Conservation (phyloP, 1,284 basidiomycete species). For the Cryptococcus sp. region DNA sequence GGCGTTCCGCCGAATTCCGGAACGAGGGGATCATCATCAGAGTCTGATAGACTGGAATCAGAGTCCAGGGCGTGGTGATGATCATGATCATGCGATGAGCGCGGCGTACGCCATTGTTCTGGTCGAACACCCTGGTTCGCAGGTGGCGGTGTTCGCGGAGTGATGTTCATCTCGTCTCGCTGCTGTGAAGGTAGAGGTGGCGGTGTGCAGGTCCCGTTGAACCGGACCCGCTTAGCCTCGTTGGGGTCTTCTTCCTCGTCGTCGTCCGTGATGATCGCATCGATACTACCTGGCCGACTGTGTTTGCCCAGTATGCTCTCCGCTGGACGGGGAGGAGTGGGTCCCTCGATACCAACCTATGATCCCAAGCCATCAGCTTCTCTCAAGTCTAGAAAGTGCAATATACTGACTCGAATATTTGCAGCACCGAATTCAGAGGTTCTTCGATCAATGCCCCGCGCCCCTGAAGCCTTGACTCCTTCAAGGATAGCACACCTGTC, state of each 20-base stretch:
- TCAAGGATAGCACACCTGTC: too few relatives aligned
- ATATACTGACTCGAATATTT: too few relatives aligned
- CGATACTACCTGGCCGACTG: neutral
- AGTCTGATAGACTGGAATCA: neutral
- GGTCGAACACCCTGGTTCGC: constrained; percentile 31
- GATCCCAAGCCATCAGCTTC: too few relatives aligned
- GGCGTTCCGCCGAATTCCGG: constrained; percentile 21
- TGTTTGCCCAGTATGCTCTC: neutral
- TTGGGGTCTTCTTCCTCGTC: constrained; percentile 2
- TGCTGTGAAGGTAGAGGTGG: neutral
- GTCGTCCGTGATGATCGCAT: neutral
- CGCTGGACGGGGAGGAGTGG: too few relatives aligned
- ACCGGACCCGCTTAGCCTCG: constrained; percentile 16
- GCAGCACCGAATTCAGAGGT: too few relatives aligned
- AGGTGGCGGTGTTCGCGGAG: constrained; percentile 37
- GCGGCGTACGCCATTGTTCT: constrained; percentile 37
- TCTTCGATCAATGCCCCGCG: too few relatives aligned
- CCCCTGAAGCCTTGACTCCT: too few relatives aligned
- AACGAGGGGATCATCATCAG: constrained; percentile 7
- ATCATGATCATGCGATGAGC: neutral
- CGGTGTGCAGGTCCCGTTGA: constrained; percentile 3
- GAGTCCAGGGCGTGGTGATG: neutral
- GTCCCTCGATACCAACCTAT: too few relatives aligned
- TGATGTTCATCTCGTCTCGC: neutral
- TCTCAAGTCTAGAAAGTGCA: too few relatives aligned